Evolutionary conservation across 2,329 filamentous ascomycete species (phyloP).

Genomic region (Fusarium sublunatum): DNA sequence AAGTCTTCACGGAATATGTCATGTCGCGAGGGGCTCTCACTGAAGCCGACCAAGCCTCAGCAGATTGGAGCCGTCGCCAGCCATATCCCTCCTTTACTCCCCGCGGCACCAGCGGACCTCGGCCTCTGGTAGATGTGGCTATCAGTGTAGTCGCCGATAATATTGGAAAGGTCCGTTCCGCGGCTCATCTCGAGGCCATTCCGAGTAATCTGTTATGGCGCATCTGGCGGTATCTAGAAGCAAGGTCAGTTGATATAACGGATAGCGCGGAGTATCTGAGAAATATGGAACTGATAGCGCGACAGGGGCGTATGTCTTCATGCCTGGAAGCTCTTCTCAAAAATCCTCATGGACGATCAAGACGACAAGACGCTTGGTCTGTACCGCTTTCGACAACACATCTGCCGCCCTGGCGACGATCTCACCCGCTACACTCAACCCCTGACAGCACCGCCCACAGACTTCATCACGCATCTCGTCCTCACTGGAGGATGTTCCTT

Average conservation of each 20-base stretch:
- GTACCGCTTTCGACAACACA: conserved; percentile 55
- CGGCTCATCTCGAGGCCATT: conserved; percentile 50
- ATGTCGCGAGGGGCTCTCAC: conserved; percentile 45
- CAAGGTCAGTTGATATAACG: conserved; percentile 48
- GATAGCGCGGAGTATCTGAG: conserved; percentile 2
- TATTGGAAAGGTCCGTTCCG: conserved; percentile 49
- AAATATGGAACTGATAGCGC: conserved; percentile 1
- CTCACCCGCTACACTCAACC: conserved; percentile 54
- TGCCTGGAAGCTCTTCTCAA: conserved; percentile 56
- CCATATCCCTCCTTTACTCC: conserved; percentile 46
- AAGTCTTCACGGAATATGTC: conserved; percentile 54
- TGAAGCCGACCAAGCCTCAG: conserved; percentile 35
- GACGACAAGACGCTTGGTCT: conserved; percentile 52
- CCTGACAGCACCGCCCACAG: conserved; percentile 50
- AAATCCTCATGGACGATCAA: conserved; percentile 48
- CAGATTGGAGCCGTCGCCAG: conserved; percentile 53
- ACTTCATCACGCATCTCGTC: conserved; percentile 57
- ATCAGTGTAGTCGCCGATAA: conserved; percentile 53
- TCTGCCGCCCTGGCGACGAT: conserved; percentile 51
- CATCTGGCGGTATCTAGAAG: conserved; percentile 55
- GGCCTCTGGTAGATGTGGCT: conserved; percentile 55
- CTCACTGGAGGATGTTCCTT: conserved; percentile 54
- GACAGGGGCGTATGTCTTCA: conserved; percentile 53
- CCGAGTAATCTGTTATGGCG: conserved; percentile 51
- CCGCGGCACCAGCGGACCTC: conserved; percentile 48